Conservation (phyloP, 768 basidiomycete genomes). For the Russula earlei region DNA sequence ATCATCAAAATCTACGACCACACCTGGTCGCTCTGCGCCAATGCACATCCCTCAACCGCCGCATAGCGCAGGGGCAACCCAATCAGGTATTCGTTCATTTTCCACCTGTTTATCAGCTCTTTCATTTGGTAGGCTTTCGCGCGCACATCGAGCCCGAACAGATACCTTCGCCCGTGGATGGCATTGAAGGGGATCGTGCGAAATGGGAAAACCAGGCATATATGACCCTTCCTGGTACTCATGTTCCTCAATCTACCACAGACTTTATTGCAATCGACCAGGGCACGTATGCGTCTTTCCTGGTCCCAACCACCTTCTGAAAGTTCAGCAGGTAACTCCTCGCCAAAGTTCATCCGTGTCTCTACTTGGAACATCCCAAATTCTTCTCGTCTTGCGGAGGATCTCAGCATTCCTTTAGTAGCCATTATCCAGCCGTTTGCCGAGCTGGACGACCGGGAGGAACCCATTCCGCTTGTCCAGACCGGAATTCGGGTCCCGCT, state of each 20-base stretch:
- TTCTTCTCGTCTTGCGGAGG: conserved; percentile 65
- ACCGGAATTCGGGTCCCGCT: conserved; percentile 64
- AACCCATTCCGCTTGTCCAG: conserved; percentile 69
- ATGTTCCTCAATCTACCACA: conserved; percentile 76
- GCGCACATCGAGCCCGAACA: conserved; percentile 80
- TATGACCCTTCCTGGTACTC: conserved; percentile 49
- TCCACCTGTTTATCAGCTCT: background rate
- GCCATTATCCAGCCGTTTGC: conserved; percentile 88
- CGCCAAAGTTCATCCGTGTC: conserved; percentile 81
- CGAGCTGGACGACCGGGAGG: conserved; percentile 66
- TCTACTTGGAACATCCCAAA: conserved; percentile 86
- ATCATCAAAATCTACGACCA: no score
- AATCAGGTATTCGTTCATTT: background rate
- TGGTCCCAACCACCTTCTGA: background rate
- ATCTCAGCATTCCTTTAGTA: conserved; percentile 78
- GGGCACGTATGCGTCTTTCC: conserved; percentile 36
- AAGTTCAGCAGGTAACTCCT: conserved; percentile 60
- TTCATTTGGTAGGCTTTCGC: conserved; percentile 47
- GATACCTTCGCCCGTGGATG: conserved; percentile 83
- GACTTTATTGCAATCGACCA: conserved; percentile 90
- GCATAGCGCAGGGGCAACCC: conserved; percentile 15
- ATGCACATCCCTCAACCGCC: conserved; percentile 20
- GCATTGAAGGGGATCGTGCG: conserved; percentile 69
- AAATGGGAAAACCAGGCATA: conserved; percentile 68
- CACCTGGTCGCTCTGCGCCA: no score